Evolutionary conservation across 2,329 filamentous ascomycete species (phyloP).

Genomic region (Colletotrichum simmondsii): DNA sequence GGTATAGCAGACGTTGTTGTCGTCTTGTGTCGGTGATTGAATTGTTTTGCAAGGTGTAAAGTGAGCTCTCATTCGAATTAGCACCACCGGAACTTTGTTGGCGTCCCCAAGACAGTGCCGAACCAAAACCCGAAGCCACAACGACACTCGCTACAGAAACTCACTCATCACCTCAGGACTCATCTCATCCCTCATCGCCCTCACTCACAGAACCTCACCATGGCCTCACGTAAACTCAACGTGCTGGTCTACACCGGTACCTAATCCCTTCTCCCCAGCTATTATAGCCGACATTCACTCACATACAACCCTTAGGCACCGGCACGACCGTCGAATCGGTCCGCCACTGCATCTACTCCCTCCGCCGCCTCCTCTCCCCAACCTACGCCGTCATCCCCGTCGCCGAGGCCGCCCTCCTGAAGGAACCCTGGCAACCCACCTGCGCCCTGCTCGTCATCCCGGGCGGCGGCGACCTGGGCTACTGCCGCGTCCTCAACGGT

Average conservation of each 20-base stretch:
- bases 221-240: conserved; percentile 81
- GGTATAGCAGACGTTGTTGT: neutral
- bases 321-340: conserved; percentile 91
- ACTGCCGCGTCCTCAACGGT: conserved; percentile 89
- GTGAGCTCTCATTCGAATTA: neutral
- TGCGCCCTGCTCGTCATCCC: conserved; percentile 93
- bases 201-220: conserved; percentile 45
- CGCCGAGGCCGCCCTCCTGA: conserved; percentile 80
- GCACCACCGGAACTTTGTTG: conserved; percentile 5
- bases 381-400: conserved; percentile 94
- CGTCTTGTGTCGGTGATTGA: neutral
- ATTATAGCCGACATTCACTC: conserved; percentile 27
- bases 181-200: conserved; percentile 12
- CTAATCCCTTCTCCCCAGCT: neutral
- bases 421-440: conserved; percentile 89
- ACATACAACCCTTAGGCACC: conserved; percentile 65
- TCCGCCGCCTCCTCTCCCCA: conserved; percentile 86
- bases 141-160: conserved; percentile 1
- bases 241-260: conserved; percentile 92
- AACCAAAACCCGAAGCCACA: conserved; percentile 8
- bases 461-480: conserved; percentile 92
- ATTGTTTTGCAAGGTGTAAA: neutral
- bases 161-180: conserved; percentile 9
- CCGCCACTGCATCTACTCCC: conserved; percentile 86
- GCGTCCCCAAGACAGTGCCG: conserved; percentile 14